These are phyloP conservation scores for Pisolithus tinctorius DNA, from an alignment of 768 basidiomycete species.

Conservation along the genomic window DNA sequence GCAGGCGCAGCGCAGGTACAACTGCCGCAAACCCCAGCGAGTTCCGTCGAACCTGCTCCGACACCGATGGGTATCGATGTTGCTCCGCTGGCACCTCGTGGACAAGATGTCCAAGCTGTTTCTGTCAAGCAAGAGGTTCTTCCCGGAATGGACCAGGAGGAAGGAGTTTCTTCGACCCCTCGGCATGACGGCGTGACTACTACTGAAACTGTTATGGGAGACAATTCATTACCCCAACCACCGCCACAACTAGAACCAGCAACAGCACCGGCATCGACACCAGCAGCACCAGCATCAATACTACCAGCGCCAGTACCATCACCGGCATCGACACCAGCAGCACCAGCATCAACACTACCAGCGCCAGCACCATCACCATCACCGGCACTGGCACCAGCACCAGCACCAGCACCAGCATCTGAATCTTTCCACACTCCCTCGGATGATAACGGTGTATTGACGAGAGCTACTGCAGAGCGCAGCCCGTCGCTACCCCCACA, in stretches of 20 bases:
- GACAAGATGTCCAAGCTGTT: not conserved
- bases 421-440: no score
- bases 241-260: no score
- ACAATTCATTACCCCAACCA: no score
- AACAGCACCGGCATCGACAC: not conserved
- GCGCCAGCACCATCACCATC: not conserved
- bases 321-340: not conserved
- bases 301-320: not conserved
- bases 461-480: not conserved
- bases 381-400: no score
- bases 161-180: not conserved
- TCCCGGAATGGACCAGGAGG: not conserved
- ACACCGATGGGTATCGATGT: slow-evolving; percentile 6
- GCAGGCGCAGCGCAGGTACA: not conserved
- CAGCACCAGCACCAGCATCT: no score
- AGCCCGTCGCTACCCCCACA: not conserved
- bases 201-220: no score
- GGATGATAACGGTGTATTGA: no score
- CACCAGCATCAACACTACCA: not conserved
- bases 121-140: not conserved
- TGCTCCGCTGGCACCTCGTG: not conserved
- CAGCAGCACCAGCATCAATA: not conserved
- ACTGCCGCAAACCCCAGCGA: not conserved
- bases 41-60: not conserved
- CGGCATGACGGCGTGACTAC: no score